Percentiles rank a stretch among this genome's conserved stretches.
phyloP scores from a whole-genome alignment of 192 early-diverging fungal genomes.

The Coemansia erecta region DNA sequence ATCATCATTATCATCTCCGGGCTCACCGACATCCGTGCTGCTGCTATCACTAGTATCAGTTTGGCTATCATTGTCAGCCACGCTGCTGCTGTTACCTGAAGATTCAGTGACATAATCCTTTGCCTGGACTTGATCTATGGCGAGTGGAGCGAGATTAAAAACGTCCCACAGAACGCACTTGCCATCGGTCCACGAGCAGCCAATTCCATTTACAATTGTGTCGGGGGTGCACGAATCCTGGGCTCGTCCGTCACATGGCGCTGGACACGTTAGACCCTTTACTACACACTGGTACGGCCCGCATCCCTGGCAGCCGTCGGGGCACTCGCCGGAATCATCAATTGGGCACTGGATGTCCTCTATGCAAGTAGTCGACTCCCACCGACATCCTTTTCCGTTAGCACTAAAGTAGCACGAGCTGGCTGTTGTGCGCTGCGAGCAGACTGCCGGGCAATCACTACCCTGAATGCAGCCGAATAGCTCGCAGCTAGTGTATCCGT shows the following conservation, averaged over 20 bases:
- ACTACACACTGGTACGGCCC: conserved; percentile 8
- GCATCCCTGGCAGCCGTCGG: conserved; percentile 7
- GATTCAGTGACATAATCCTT: background rate
- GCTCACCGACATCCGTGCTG: background rate
- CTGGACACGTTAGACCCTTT: background rate
- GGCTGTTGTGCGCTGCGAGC: background rate
- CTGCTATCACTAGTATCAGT: background rate
- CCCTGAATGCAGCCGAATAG: conserved; percentile 2
- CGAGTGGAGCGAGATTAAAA: background rate
- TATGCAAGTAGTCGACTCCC: background rate
- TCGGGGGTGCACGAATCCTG: background rate
- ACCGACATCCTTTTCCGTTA: conserved; percentile 11
- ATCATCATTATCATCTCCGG: background rate
- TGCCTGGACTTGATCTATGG: background rate
- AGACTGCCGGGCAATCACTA: background rate
- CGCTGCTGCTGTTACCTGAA: background rate
- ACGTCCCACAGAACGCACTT: conserved; percentile 7
- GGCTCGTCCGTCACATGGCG: background rate
- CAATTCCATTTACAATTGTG: conserved; percentile 2
- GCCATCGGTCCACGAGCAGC: background rate
- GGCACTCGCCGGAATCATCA: background rate
- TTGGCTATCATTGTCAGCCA: background rate
- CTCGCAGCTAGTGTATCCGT: conserved; percentile 2
- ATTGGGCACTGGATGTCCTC: conserved; percentile 8
- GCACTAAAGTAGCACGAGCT: background rate